phyloP scores from a whole-genome alignment of 768 basidiomycete genomes.

The Cystobasidium onofrii region DNA sequence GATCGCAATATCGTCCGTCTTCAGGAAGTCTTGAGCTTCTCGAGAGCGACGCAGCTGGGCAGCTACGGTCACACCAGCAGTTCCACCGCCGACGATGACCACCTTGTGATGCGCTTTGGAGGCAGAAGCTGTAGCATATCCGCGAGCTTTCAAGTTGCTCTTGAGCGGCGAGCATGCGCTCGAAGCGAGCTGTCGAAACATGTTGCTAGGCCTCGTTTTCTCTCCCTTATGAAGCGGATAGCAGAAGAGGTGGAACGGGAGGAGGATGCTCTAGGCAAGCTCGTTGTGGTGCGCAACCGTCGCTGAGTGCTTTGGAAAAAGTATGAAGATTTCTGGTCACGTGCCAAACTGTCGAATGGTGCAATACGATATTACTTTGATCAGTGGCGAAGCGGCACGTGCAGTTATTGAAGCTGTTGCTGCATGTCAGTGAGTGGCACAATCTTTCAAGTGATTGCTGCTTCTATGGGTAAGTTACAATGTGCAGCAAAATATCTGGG shows the following conservation, averaged over 20 bases:
- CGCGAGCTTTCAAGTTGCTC: background rate
- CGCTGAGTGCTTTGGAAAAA: background rate
- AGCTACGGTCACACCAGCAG: slow-evolving; percentile 59
- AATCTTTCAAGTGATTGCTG: no score
- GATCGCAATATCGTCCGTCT: slow-evolving; percentile 71
- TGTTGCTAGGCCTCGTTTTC: background rate
- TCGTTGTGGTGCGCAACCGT: background rate
- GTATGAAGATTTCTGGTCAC: background rate
- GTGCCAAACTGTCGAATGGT: background rate
- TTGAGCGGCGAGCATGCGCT: background rate
- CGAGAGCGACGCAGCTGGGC: slow-evolving; percentile 81
- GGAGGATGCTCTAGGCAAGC: no score
- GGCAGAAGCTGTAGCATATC: slow-evolving; percentile 20
- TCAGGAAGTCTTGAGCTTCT: slow-evolving; percentile 57
- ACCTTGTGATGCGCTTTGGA: slow-evolving; percentile 59
- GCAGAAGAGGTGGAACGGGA: no score
- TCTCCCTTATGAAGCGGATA: no score
- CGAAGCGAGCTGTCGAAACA: background rate
- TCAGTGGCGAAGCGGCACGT: background rate
- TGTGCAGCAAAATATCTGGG: no score
- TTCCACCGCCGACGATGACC: slow-evolving; percentile 79
- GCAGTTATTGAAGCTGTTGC: background rate
- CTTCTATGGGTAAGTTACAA: no score
- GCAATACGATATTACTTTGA: slow-evolving; percentile 3
- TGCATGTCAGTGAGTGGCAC: no score